Evolutionary conservation across 768 basidiomycete genomes (phyloP).

Genomic region (Mycena rebaudengoi): DNA sequence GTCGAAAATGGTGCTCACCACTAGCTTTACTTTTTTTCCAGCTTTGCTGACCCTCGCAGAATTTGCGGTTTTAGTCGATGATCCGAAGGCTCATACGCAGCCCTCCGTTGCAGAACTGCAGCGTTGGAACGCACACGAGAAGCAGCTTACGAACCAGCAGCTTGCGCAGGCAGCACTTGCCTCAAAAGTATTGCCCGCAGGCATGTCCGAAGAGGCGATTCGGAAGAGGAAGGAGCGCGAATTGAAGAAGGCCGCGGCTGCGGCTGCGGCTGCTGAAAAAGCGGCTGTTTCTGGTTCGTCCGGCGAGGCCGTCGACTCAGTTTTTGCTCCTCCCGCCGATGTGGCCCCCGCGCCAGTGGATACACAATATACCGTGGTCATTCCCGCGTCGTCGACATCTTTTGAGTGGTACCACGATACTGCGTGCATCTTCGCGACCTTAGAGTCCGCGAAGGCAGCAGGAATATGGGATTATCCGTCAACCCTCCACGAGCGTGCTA

Average conservation of each 20-base stretch:
- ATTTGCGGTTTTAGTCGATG: conserved; percentile 80
- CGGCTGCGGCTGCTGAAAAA: conserved; percentile 25
- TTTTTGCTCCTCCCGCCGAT: conserved; percentile 12
- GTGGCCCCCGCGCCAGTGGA: conserved; percentile 4
- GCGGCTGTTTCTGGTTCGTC: conserved; percentile 18
- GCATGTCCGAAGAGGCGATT: conserved; percentile 69
- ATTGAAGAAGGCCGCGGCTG: conserved; percentile 44
- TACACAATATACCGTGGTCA: conserved; percentile 60
- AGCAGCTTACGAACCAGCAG: conserved; percentile 57
- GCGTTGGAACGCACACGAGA: conserved; percentile 61
- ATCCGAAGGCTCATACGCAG: conserved; percentile 62
- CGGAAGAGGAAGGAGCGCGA: conserved; percentile 79
- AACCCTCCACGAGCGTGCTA: conserved; percentile 70
- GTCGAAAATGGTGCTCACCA: conserved; percentile 72
- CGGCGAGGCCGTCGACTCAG: neutral
- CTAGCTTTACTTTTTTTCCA: neutral
- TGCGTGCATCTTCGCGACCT: conserved; percentile 55
- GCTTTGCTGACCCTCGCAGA: conserved; percentile 52
- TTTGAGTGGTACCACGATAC: conserved; percentile 74
- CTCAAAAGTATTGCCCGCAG: conserved; percentile 55
- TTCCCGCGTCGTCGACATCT: conserved; percentile 69
- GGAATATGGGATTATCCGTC: conserved; percentile 83
- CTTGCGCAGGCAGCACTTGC: conserved; percentile 53
- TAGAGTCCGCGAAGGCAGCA: conserved; percentile 68
- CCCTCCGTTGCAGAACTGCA: conserved; percentile 58